phyloP scores from a whole-genome alignment of 306 rosid genomes.

The Neltuma alba region DNA sequence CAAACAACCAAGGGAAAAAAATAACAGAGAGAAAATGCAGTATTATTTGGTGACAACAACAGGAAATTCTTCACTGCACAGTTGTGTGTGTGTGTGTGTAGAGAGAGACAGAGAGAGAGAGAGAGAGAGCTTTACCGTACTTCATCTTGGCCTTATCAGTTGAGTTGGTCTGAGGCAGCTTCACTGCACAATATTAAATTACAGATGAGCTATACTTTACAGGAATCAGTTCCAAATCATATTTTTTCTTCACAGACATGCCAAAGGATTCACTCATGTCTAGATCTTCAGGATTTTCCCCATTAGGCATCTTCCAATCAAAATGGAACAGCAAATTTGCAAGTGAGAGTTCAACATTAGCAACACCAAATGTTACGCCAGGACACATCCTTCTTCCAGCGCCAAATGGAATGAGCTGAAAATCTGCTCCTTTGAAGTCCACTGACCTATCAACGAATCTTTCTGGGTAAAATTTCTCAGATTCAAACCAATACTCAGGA shows the following conservation, averaged over 20 bases:
- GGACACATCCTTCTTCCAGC: constrained; percentile 50
- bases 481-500: constrained; percentile 26
- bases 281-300: constrained; percentile 13
- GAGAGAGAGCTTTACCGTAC: neutral
- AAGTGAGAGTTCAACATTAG: constrained; percentile 21
- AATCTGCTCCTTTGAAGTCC: constrained; percentile 32
- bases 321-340: constrained; percentile 32
- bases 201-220: neutral
- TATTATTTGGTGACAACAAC: neutral
- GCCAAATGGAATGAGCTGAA: constrained; percentile 36
- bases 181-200: neutral
- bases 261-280: constrained; percentile 35
- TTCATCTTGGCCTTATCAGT: neutral
- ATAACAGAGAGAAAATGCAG: neutral
- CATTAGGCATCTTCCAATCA: constrained; percentile 41
- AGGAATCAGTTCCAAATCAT: constrained; percentile 11
- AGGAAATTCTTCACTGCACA: neutral
- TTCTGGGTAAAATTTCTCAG: constrained; percentile 24
- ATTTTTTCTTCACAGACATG: neutral
- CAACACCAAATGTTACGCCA: constrained; percentile 25
- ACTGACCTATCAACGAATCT: constrained; percentile 18
- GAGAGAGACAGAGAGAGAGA: too few species aligned
- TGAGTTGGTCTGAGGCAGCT: neutral
- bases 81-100: too few species aligned
- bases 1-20: neutral